These are phyloP conservation scores for Obelidium mucronatum DNA, from an alignment of 192 early-diverging fungal genomes.

Conservation along the genomic window DNA sequence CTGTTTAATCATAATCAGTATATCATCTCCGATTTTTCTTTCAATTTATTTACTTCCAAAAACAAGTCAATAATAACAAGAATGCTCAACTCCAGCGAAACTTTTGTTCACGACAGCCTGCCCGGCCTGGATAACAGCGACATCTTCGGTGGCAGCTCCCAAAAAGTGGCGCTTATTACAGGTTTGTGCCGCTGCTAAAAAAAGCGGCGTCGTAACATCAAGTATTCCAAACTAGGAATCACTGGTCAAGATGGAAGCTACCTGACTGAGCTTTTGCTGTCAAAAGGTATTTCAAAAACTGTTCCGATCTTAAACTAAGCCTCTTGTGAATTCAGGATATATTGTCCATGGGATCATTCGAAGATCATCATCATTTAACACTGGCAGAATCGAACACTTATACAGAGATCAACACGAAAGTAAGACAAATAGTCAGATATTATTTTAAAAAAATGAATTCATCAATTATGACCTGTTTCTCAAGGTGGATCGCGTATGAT, in stretches of 20 bases:
- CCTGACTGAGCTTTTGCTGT: constrained; percentile 73
- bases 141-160: too few relatives aligned
- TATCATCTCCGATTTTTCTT: too few relatives aligned
- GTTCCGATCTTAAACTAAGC: too few relatives aligned
- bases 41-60: too few relatives aligned
- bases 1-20: background rate
- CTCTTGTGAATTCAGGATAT: constrained; percentile 48
- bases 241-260: constrained; percentile 86
- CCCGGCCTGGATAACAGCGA: too few relatives aligned
- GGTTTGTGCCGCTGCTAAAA: too few relatives aligned
- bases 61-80: too few relatives aligned
- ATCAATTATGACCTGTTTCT: background rate
- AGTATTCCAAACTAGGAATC: constrained; percentile 59
- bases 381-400: constrained; percentile 79
- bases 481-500: constrained; percentile 62
- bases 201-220: background rate
- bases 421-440: background rate
- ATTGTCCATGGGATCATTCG: constrained; percentile 82
- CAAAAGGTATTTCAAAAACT: constrained; percentile 55
- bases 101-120: too few relatives aligned
- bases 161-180: constrained; percentile 47
- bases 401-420: constrained; percentile 72
- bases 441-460: background rate
- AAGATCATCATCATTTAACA: constrained; percentile 86
- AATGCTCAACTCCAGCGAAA: too few relatives aligned